phyloP scores from a whole-genome alignment of 305 asterid genomes.

The Fraxinus greggii region DNA sequence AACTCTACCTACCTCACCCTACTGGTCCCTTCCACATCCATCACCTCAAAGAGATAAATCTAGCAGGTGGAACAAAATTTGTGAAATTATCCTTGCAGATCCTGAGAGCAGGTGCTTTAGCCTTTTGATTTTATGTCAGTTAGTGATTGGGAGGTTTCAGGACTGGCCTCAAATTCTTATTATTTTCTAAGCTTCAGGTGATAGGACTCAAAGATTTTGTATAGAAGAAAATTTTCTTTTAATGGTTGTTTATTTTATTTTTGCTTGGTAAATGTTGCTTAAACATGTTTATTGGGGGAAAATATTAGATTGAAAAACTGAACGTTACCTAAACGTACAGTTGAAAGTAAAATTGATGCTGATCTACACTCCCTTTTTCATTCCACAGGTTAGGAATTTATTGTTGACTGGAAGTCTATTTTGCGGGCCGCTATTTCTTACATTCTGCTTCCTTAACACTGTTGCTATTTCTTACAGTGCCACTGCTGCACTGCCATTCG shows the following conservation, averaged over 20 bases:
- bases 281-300: not conserved
- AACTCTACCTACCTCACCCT: not conserved
- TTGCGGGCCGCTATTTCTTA: slow-evolving; percentile 75
- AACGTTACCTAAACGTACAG: not conserved
- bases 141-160: too few species aligned
- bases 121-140: not conserved
- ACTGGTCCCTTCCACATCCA: not conserved
- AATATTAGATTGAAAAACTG: not conserved
- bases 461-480: slow-evolving; percentile 77
- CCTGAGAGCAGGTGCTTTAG: not conserved
- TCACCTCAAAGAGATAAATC: not conserved
- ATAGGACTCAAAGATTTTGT: not conserved
- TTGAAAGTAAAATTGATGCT: not conserved
- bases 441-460: slow-evolving; percentile 71
- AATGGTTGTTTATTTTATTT: not conserved
- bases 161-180: too few species aligned
- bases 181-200: too few species aligned
- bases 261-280: not conserved
- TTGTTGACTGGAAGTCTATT: slow-evolving; percentile 60
- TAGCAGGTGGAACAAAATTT: not conserved
- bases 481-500: slow-evolving; percentile 79
- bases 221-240: not conserved
- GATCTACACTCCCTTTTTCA: not conserved
- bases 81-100: not conserved
- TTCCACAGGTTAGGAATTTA: slow-evolving; percentile 58